Conservation (phyloP, 1,139 yeast genomes). For the Yamadazyma buinensis region DNA sequence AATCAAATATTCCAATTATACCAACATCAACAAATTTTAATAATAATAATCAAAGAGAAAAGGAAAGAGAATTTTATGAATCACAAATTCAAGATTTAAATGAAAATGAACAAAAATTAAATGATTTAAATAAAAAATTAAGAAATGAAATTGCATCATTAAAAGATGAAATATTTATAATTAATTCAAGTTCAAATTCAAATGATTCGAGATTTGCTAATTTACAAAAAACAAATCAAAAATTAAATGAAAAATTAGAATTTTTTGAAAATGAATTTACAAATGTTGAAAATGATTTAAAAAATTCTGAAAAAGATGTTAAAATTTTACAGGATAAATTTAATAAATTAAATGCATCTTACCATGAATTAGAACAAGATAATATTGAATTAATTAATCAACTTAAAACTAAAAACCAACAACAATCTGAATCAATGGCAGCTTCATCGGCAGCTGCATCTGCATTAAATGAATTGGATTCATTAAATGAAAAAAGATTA, state of each 20-base stretch:
- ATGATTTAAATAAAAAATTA: constrained; percentile 17
- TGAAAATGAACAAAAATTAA: constrained; percentile 16
- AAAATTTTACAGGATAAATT: constrained; percentile 11
- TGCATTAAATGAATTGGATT: constrained; percentile 24
- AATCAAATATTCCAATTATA: constrained; percentile 7
- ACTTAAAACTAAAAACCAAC: constrained; percentile 7
- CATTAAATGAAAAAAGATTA: constrained; percentile 16
- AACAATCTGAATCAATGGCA: too few species aligned
- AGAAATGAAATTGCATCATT: constrained; percentile 17
- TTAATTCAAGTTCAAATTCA: constrained; percentile 13
- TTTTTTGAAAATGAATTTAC: constrained; percentile 28
- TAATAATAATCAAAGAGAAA: constrained; percentile 6
- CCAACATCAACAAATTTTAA: constrained; percentile 4
- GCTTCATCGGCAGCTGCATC: constrained; percentile 7
- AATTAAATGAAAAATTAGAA: constrained; percentile 21
- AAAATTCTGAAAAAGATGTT: constrained; percentile 15
- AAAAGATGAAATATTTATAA: constrained; percentile 19
- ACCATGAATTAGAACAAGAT: constrained; percentile 18
- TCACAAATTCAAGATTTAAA: constrained; percentile 19
- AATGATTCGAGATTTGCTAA: constrained; percentile 9
- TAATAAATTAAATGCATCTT: constrained; percentile 10
- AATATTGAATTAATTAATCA: constrained; percentile 10
- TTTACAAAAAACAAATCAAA: constrained; percentile 16
- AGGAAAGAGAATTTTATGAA: constrained; percentile 9
- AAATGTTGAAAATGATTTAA: constrained; percentile 17